These are phyloP conservation scores for Pichia gijzeniarum DNA, from an alignment of 805 yeast species.

Conservation along the genomic window DNA sequence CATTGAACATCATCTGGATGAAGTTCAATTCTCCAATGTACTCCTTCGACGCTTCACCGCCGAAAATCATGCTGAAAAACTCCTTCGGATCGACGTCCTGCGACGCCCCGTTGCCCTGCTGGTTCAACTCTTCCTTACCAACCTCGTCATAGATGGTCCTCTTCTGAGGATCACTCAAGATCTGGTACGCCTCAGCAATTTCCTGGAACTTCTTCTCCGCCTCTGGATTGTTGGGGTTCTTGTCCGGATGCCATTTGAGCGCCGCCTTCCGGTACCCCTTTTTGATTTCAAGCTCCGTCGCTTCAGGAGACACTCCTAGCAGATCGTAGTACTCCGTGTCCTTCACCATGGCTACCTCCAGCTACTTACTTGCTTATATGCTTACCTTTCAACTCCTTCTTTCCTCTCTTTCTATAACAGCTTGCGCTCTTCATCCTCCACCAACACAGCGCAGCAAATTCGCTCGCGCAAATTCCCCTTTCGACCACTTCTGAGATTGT, in stretches of 20 bases:
- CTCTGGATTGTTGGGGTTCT: slow-evolving; percentile 66
- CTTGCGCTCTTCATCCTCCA: too few relatives aligned
- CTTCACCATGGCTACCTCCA: slow-evolving; percentile 49
- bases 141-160: slow-evolving; percentile 65
- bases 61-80: slow-evolving; percentile 66
- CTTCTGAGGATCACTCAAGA: slow-evolving; percentile 56
- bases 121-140: slow-evolving; percentile 55
- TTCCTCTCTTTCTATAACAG: too few relatives aligned
- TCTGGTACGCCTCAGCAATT: slow-evolving; percentile 67
- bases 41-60: slow-evolving; percentile 82
- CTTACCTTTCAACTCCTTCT: too few relatives aligned
- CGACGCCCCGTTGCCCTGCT: slow-evolving; percentile 43
- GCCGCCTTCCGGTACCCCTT: slow-evolving; percentile 78
- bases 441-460: too few relatives aligned
- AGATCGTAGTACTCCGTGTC: slow-evolving; percentile 71
- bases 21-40: slow-evolving; percentile 86
- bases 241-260: slow-evolving; percentile 72
- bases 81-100: slow-evolving; percentile 69
- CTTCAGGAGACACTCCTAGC: slow-evolving; percentile 49
- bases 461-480: too few relatives aligned
- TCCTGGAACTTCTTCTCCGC: slow-evolving; percentile 71
- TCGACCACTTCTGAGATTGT: too few relatives aligned
- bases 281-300: slow-evolving; percentile 62
- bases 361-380: too few relatives aligned
- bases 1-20: slow-evolving; percentile 59